These are phyloP conservation scores for Helotiales sp. DNA, from an alignment of 2,329 filamentous ascomycete species.

Conservation along the genomic window DNA sequence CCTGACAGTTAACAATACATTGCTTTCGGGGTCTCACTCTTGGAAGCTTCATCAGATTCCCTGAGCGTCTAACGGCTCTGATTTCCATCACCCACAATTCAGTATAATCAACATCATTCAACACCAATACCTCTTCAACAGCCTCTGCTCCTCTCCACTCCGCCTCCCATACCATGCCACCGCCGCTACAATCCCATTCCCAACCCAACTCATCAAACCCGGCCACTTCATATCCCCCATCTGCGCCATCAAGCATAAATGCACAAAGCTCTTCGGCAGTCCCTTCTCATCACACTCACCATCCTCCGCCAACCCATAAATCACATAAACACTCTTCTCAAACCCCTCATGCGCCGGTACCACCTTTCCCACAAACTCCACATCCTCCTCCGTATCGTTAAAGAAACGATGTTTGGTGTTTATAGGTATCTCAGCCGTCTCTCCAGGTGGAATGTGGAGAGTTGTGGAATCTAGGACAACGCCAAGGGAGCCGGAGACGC, in stretches of 20 bases:
- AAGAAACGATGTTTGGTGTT: slow-evolving; percentile 11
- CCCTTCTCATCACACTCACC: slow-evolving; percentile 9
- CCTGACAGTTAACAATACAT: too few relatives aligned
- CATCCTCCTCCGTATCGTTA: not conserved
- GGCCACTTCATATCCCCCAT: slow-evolving; percentile 15
- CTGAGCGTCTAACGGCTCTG: too few relatives aligned
- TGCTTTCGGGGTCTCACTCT: too few relatives aligned
- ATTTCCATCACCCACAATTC: too few relatives aligned
- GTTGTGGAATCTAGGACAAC: not conserved
- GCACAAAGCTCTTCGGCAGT: slow-evolving; percentile 9
- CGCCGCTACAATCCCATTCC: slow-evolving; percentile 3
- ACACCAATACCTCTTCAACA: slow-evolving; percentile 16
- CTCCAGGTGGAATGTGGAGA: not conserved
- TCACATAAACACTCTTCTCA: slow-evolving; percentile 7
- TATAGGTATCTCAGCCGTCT: slow-evolving; percentile 7
- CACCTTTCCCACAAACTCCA: slow-evolving; percentile 3
- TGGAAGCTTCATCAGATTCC: too few relatives aligned
- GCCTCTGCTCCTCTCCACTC: slow-evolving; percentile 16
- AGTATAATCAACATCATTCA: slow-evolving; percentile 1
- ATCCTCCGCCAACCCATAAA: slow-evolving; percentile 9
- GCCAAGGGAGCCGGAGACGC: not conserved
- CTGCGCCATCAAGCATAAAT: slow-evolving; percentile 11
- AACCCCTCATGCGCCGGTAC: slow-evolving; percentile 9
- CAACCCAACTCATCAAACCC: slow-evolving; percentile 3
- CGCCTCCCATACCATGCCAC: slow-evolving; percentile 12